phyloP scores from a whole-genome alignment of 2,329 filamentous ascomycete species.

The Didymella exigua region DNA sequence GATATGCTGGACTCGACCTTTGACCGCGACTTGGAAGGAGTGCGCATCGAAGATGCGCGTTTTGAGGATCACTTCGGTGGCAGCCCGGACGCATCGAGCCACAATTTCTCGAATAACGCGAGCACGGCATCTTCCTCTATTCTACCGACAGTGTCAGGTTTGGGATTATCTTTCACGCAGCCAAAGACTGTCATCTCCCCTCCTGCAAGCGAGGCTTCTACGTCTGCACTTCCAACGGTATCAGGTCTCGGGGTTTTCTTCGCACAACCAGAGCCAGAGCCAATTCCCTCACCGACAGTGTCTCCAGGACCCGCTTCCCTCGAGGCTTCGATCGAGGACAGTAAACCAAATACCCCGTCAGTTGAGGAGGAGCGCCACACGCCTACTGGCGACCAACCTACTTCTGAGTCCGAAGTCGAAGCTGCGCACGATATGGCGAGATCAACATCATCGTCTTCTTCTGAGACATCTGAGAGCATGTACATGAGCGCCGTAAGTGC shows the following conservation, averaged over 20 bases:
- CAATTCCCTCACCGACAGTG: conserved; percentile 14
- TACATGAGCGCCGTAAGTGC: conserved; percentile 74
- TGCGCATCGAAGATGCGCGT: conserved; percentile 1
- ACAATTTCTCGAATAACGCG: conserved; percentile 15
- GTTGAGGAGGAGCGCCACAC: conserved; percentile 12
- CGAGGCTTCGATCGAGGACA: conserved; percentile 21
- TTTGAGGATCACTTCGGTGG: conserved; percentile 17
- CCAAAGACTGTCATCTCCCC: conserved; percentile 13
- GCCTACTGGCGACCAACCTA: conserved; percentile 1
- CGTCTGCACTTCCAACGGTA: conserved; percentile 29
- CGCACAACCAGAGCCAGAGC: conserved; percentile 13
- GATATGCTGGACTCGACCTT: conserved; percentile 37
- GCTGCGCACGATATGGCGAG: conserved; percentile 38
- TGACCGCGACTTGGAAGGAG: conserved; percentile 20
- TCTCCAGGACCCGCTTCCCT: conserved; percentile 13
- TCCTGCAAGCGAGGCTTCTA: conserved; percentile 26
- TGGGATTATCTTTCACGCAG: conserved; percentile 27
- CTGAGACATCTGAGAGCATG: conserved; percentile 84
- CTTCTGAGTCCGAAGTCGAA: conserved; percentile 4
- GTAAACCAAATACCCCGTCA: conserved; percentile 23
- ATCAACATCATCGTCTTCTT: conserved; percentile 75
- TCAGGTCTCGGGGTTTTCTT: conserved; percentile 31
- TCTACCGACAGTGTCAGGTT: conserved; percentile 34
- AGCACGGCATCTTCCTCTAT: conserved; percentile 27
- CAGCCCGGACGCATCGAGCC: conserved; percentile 19